Evolutionary conservation across 176 grass and related monocot species (phyloP), one percentile per base, ranked within the genome.

Genomic region (Oryza nivara): DNA sequence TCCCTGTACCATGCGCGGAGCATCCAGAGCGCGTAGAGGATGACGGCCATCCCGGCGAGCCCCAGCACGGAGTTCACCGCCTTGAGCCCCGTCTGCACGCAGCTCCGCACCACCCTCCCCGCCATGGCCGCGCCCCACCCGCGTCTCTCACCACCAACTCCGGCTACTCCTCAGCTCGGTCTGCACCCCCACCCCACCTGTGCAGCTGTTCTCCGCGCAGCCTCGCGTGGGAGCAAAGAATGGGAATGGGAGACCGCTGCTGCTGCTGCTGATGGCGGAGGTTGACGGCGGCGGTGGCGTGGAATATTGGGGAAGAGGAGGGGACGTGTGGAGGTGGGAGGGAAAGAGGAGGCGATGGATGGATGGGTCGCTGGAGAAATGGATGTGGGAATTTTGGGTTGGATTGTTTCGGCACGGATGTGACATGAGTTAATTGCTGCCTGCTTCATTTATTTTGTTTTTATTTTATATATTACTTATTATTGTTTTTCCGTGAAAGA

Each of bases 21-120:
- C 91, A 99, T 92, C 97, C 97, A 99, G 74, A 99, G 97, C 25
- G 97, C 89, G 84, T 96, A 94, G 64, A 99, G 97, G 80, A 99
- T 99, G 89, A 99, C 77, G 51, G 89, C 97, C 93, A 91, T 99
- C 32, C 97, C 97, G 73, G 92, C 88, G 35, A 99, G 84, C 43
- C 97, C 97, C 38, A 99, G 82, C 44, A 94, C 72, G 78, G 93
- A 92, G 85, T 92, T 99, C 68, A 91, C 68, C 83, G 88, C 68
- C 91, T 96, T 99, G 77, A 99, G 97, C 88, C 86, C 82, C 81
- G 97, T 91, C 75, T 94, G 92, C 85, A 96, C 70, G 79, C 81
- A 91, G 87, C 86, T 91, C 84, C 93, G 85, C 86, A 67, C 22
- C 86, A 87, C 69, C 74, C 86, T 82, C 71, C 86, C 82, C 86